Conservation (phyloP, 2,329 filamentous ascomycete species). For the Pezicula neosporulosa region DNA sequence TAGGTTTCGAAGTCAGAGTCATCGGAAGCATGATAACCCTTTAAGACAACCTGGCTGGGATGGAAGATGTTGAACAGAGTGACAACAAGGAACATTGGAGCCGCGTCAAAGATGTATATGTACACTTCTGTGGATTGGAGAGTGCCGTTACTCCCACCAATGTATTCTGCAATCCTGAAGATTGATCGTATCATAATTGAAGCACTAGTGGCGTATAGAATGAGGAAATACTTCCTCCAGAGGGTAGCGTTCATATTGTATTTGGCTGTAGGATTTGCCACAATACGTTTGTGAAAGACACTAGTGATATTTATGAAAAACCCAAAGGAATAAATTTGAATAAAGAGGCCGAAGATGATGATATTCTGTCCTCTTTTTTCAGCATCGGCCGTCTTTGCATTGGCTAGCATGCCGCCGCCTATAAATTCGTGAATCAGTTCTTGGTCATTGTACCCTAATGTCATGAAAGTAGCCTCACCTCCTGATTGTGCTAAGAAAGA, state of each 20-base stretch:
- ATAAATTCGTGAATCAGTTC: conserved; percentile 35
- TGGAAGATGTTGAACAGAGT: neutral
- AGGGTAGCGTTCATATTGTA: neutral
- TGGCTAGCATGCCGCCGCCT: conserved; percentile 41
- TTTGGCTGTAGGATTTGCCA: neutral
- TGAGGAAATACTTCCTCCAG: neutral
- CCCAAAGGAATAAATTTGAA: conserved; percentile 16
- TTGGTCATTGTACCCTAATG: neutral
- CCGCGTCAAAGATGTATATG: conserved; percentile 4
- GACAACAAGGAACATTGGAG: neutral
- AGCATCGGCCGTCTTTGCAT: neutral
- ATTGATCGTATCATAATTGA: conserved; percentile 38
- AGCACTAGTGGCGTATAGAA: conserved; percentile 1
- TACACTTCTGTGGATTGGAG: neutral
- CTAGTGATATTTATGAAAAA: neutral
- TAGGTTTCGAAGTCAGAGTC: neutral
- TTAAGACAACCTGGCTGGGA: neutral
- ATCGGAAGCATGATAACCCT: neutral
- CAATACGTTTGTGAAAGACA: neutral
- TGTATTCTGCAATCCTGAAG: conserved; percentile 42
- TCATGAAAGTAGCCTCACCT: neutral
- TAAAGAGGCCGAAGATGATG: conserved; percentile 47
- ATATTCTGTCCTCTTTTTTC: conserved; percentile 32
- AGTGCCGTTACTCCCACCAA: conserved; percentile 27
- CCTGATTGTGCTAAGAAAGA: conserved; percentile 39